A percentile compares a stretch with the other conserved stretches of the same genome.
These are phyloP conservation scores for Trametes versicolor DNA, from an alignment of 1,284 basidiomycete species.

Conservation along the genomic window DNA sequence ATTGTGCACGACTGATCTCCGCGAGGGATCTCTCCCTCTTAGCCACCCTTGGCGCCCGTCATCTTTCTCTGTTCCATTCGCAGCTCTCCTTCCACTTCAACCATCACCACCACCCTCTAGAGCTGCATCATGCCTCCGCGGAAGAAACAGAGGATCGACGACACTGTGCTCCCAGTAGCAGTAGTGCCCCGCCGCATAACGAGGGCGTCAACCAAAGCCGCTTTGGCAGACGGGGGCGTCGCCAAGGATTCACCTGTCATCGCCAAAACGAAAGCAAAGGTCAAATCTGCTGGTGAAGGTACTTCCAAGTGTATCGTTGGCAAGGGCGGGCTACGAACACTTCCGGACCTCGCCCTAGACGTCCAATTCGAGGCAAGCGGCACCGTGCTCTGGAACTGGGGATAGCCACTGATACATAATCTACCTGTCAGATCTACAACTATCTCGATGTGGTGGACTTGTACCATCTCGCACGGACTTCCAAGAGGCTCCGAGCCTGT, in stretches of 20 bases:
- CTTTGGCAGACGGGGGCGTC: too few relatives aligned
- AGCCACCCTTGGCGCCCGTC: too few relatives aligned
- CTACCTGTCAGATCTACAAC: constrained; percentile 51
- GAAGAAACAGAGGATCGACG: not conserved
- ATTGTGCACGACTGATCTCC: too few relatives aligned
- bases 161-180: not conserved
- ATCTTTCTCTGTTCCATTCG: too few relatives aligned
- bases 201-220: too few relatives aligned
- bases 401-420: too few relatives aligned
- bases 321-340: constrained; percentile 3
- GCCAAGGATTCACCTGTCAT: not conserved
- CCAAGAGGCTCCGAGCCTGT: constrained; percentile 21
- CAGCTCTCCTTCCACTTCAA: not conserved
- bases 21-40: too few relatives aligned
- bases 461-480: constrained; percentile 18
- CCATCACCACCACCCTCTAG: not conserved
- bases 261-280: too few relatives aligned
- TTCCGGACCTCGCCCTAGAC: constrained; percentile 11
- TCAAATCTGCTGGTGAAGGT: not conserved
- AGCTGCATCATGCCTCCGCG: not conserved
- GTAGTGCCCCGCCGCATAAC: not conserved
- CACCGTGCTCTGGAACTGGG: too few relatives aligned
- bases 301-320: not conserved
- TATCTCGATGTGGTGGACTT: constrained; percentile 54
- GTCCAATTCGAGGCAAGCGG: constrained; percentile 6